These are phyloP conservation scores for Echria macrotheca DNA, from an alignment of 495 filamentous ascomycete species.

Conservation along the genomic window DNA sequence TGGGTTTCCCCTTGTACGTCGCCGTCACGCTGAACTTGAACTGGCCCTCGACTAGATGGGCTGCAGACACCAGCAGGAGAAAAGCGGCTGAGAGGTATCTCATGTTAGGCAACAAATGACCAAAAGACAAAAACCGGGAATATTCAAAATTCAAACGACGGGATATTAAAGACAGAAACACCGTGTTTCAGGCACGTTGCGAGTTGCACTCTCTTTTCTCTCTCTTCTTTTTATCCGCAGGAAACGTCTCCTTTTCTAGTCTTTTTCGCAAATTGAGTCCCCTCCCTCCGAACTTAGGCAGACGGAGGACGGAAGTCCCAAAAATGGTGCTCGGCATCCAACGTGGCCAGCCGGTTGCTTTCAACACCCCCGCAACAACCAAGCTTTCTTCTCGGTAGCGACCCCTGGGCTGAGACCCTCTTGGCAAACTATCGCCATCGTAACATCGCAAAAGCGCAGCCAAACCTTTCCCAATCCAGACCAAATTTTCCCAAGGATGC, in stretches of 20 bases:
- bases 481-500: no score
- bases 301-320: neutral
- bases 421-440: neutral
- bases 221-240: no score
- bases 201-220: no score
- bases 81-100: conserved; percentile 8
- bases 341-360: neutral
- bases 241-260: conserved; percentile 1
- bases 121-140: neutral
- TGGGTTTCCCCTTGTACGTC: conserved; percentile 22
- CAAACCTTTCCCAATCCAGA: neutral
- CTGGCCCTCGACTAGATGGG: conserved; percentile 15
- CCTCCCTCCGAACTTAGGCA: neutral
- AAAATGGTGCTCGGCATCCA: neutral
- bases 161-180: neutral
- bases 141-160: neutral
- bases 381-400: neutral
- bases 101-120: conserved; percentile 7
- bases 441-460: neutral
- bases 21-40: conserved; percentile 19
- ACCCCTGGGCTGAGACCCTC: neutral
- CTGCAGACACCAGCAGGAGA: conserved; percentile 13
- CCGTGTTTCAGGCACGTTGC: neutral
- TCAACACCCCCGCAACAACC: neutral
- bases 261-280: neutral